Conservation (phyloP, 2,329 filamentous ascomycete genomes). For the Curvularia verruculosa region DNA sequence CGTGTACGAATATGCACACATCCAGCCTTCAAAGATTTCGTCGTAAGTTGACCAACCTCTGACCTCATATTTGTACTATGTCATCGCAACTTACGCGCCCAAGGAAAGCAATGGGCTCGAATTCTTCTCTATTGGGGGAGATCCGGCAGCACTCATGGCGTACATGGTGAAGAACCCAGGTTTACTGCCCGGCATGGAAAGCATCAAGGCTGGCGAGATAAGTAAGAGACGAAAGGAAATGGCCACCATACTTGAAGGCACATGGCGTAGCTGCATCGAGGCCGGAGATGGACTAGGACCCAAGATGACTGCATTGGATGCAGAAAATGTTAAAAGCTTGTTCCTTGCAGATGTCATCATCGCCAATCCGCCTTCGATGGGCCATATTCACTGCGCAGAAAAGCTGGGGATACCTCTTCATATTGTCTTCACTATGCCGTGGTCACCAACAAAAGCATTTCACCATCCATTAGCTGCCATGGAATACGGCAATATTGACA, state of each 20-base stretch:
- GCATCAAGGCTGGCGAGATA: slow-evolving; percentile 41
- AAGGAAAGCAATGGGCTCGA: slow-evolving; percentile 42
- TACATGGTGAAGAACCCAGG: slow-evolving; percentile 60
- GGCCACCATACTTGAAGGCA: slow-evolving; percentile 39
- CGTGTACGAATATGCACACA: slow-evolving; percentile 41
- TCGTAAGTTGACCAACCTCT: slow-evolving; percentile 9
- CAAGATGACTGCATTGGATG: slow-evolving; percentile 16
- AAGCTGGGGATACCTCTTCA: slow-evolving; percentile 74
- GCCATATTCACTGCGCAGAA: slow-evolving; percentile 69
- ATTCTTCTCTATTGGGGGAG: slow-evolving; percentile 46
- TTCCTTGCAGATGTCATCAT: slow-evolving; percentile 72
- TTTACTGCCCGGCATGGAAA: slow-evolving; percentile 40
- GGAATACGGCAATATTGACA: slow-evolving; percentile 44
- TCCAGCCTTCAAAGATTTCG: slow-evolving; percentile 28
- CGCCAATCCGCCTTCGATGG: slow-evolving; percentile 35
- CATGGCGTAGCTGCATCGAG: slow-evolving; percentile 48
- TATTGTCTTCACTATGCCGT: slow-evolving; percentile 81
- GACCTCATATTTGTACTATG: too few relatives aligned
- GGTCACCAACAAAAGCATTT: slow-evolving; percentile 54
- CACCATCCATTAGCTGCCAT: slow-evolving; percentile 60
- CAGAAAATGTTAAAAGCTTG: slow-evolving; percentile 49
- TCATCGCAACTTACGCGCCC: not conserved
- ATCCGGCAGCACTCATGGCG: slow-evolving; percentile 55
- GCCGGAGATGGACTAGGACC: slow-evolving; percentile 42
- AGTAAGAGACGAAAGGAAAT: slow-evolving; percentile 40